Evolutionary conservation across 306 rosid species (phyloP), one percentile per base, ranked within the genome.

Genomic region (Vicia faba): DNA sequence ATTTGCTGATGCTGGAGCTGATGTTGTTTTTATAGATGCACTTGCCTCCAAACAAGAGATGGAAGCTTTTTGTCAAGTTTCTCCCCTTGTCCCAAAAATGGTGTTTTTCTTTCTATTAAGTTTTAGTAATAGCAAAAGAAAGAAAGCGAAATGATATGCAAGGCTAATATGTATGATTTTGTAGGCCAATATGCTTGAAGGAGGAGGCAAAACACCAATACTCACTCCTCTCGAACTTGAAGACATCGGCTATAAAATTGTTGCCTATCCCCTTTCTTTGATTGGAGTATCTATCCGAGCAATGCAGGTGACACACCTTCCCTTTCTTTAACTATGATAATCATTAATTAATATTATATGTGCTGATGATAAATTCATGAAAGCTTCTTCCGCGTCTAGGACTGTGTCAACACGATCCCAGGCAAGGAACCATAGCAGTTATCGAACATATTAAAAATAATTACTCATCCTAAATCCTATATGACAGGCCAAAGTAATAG

Each of bases 171-270:
- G 66, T 57, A 29, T 72, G 63, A 41, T 55, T 74, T 58, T 76
- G 65, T 74, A 89, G 98, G 95, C 95, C 49, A 92, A 87, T 82
- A 89, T 92, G 98, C 96, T 92, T 68, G 96, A 92, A 87, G 98
- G 98, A 78, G 98, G 96, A 38, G 98, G 96, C 26, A 92, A 89
- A 82, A 85, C 98, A 44, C 98, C 96, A 1, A 79, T 92, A 71
- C 81, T 87, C 36, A 83, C 39, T 80, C 95, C 91, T 36, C 79
- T 84, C 26, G 98, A 87, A 64, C 92, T 92, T 28, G 92, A 87
- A 78, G 95, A 86, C 14, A 50, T 86, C 49, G 98, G 98, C 54
- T 92, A 74, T 71, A 92, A 89, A 69, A 64, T 92, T 59, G 96
- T 92, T 65, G 85, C 77, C 11, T 92, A 92, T 80, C 98, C 98